Conservation (phyloP, 2,329 filamentous ascomycete species). For the Monosporascus sp. region DNA sequence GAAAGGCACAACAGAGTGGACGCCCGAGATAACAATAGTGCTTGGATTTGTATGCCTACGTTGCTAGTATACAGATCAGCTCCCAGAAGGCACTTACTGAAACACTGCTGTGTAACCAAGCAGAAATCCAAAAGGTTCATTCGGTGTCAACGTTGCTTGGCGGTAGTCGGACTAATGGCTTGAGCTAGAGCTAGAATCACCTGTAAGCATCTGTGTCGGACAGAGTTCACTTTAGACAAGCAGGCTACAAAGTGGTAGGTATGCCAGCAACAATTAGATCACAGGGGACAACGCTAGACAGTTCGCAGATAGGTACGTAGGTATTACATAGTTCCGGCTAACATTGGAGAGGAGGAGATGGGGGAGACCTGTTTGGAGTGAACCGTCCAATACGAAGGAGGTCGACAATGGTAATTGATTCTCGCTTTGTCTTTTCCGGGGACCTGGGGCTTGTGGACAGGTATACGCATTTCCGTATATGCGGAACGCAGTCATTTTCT, state of each 20-base stretch:
- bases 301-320: not conserved
- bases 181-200: too few species aligned
- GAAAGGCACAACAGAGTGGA: not conserved
- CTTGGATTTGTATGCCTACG: too few species aligned
- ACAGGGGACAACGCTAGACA: too few species aligned
- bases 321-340: not conserved
- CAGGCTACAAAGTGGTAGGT: too few species aligned
- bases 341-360: too few species aligned
- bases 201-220: not conserved
- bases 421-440: too few species aligned
- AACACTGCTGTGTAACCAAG: not conserved
- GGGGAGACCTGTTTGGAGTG: not conserved
- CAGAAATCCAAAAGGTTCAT: not conserved
- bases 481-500: not conserved
- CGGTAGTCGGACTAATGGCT: not conserved
- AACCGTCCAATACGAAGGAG: not conserved
- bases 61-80: not conserved
- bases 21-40: not conserved
- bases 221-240: not conserved
- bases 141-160: not conserved
- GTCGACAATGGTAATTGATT: not conserved
- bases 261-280: too few species aligned
- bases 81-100: not conserved
- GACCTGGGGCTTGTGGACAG: not conserved
- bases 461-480: not conserved